These are phyloP conservation scores for Suhomyces xylopsoci DNA, from an alignment of 805 yeast species.

Conservation along the genomic window DNA sequence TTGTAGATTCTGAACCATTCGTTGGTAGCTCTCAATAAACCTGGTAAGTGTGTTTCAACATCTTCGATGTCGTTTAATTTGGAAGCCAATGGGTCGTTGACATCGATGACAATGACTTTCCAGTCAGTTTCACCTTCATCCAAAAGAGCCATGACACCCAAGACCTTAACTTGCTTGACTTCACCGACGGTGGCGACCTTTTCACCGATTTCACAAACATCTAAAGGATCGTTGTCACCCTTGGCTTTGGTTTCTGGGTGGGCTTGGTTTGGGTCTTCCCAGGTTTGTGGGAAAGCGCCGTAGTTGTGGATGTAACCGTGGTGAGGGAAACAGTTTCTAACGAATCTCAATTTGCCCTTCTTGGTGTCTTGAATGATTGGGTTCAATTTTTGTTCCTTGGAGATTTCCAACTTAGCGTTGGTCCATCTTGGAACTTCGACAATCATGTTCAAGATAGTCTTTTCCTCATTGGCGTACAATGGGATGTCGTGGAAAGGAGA, in stretches of 20 bases:
- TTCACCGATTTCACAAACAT: slow-evolving; percentile 50
- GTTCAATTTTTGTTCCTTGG: slow-evolving; percentile 78
- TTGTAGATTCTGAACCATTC: slow-evolving; percentile 85
- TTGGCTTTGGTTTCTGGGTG: slow-evolving; percentile 58
- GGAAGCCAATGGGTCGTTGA: slow-evolving; percentile 60
- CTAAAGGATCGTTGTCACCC: slow-evolving; percentile 49
- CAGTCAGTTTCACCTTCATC: slow-evolving; percentile 98
- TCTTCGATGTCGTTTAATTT: slow-evolving; percentile 63
- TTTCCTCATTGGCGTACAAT: slow-evolving; percentile 89
- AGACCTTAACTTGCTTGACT: slow-evolving; percentile 60
- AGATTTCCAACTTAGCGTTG: slow-evolving; percentile 94
- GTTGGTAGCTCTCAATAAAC: slow-evolving; percentile 63
- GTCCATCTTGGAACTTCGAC: slow-evolving; percentile 99
- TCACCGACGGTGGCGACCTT: slow-evolving; percentile 47
- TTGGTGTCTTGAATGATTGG: slow-evolving; percentile 97
- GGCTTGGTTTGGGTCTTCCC: slow-evolving; percentile 71
- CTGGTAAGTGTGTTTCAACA: slow-evolving; percentile 66
- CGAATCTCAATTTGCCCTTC: slow-evolving; percentile 94
- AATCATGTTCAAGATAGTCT: slow-evolving; percentile 73
- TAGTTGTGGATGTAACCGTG: slow-evolving; percentile 98
- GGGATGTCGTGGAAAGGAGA: slow-evolving; percentile 84
- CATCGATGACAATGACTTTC: slow-evolving; percentile 76
- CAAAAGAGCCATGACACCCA: slow-evolving; percentile 75
- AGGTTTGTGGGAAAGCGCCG: slow-evolving; percentile 96
- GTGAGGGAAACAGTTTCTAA: slow-evolving; percentile 97